These are phyloP conservation scores for Xylaria sp. DNA, from an alignment of 2,329 filamentous ascomycete genomes.

Conservation along the genomic window DNA sequence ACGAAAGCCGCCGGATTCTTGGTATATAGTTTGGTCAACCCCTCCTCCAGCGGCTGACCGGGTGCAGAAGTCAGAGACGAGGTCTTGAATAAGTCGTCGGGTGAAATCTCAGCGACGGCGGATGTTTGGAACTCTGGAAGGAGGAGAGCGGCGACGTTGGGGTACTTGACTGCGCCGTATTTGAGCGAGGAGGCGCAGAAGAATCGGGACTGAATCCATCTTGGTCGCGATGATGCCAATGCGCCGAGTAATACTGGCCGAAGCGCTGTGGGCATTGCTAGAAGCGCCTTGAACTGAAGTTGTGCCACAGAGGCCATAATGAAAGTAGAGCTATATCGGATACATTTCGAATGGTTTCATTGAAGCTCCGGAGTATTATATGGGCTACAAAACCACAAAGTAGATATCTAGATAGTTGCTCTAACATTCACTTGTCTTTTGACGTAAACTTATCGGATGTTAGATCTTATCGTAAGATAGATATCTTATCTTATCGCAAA, in stretches of 20 bases:
- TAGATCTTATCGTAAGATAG: constrained; percentile 23
- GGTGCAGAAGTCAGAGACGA: constrained; percentile 40
- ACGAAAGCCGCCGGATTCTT: constrained; percentile 45
- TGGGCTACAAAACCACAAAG: not conserved
- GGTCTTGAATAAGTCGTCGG: constrained; percentile 50
- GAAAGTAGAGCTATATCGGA: not conserved
- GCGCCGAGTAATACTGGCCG: constrained; percentile 43
- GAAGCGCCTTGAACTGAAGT: constrained; percentile 40
- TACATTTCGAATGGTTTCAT: constrained; percentile 15
- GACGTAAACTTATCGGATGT: not conserved
- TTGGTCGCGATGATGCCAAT: constrained; percentile 27
- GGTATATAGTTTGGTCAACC: constrained; percentile 45
- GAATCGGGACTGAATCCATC: constrained; percentile 13
- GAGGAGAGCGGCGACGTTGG: constrained; percentile 46
- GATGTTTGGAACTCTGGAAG: constrained; percentile 46
- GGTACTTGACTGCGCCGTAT: constrained; percentile 32
- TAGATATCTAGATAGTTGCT: not conserved
- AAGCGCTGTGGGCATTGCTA: constrained; percentile 46
- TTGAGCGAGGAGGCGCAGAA: constrained; percentile 29
- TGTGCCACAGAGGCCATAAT: constrained; percentile 37
- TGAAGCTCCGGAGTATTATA: not conserved
- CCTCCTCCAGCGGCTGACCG: constrained; percentile 43
- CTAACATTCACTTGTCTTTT: not conserved
- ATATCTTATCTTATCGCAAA: constrained; percentile 22
- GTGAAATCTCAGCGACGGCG: constrained; percentile 44